Evolutionary conservation across 345 rosid species (phyloP).

Genomic region (Euphorbia pulcherrima): DNA sequence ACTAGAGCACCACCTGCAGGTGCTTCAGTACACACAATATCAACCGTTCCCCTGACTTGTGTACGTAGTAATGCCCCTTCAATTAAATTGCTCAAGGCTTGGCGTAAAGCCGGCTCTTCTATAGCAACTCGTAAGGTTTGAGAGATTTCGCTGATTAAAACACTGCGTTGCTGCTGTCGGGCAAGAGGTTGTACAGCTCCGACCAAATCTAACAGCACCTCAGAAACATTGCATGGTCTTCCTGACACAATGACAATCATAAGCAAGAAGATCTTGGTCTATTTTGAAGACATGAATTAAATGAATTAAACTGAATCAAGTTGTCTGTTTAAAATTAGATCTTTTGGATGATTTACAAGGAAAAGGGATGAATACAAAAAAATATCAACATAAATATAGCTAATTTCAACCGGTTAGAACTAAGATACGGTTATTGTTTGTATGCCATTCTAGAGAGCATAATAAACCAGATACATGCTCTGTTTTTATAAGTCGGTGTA

Average conservation of each 20-base stretch:
- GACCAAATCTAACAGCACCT: slow-evolving; percentile 66
- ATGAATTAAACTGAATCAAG: not conserved
- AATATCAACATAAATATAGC: no score
- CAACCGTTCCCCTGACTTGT: slow-evolving; percentile 68
- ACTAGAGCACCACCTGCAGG: slow-evolving; percentile 82
- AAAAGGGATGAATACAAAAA: no score
- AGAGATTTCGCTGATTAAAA: slow-evolving; percentile 55
- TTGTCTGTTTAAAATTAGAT: not conserved
- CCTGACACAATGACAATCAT: slow-evolving; percentile 66
- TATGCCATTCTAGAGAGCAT: not conserved
- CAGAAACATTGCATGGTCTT: slow-evolving; percentile 86
- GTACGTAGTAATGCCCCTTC: slow-evolving; percentile 96
- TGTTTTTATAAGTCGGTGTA: no score
- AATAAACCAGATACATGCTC: not conserved
- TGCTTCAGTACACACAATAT: slow-evolving; percentile 62
- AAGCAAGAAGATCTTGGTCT: slow-evolving; percentile 23
- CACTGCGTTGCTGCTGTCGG: slow-evolving; percentile 59
- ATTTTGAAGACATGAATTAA: slow-evolving; percentile 10
- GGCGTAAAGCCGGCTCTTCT: slow-evolving; percentile 82
- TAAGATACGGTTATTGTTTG: not conserved
- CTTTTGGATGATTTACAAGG: no score
- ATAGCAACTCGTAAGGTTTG: slow-evolving; percentile 63
- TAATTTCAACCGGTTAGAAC: no score
- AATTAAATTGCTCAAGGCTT: slow-evolving; percentile 86
- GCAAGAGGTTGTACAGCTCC: slow-evolving; percentile 81